Base-by-base conservation (phyloP, 225 moss, liverwort and hornwort species). In the Antitrichia curtipendula region DNA sequence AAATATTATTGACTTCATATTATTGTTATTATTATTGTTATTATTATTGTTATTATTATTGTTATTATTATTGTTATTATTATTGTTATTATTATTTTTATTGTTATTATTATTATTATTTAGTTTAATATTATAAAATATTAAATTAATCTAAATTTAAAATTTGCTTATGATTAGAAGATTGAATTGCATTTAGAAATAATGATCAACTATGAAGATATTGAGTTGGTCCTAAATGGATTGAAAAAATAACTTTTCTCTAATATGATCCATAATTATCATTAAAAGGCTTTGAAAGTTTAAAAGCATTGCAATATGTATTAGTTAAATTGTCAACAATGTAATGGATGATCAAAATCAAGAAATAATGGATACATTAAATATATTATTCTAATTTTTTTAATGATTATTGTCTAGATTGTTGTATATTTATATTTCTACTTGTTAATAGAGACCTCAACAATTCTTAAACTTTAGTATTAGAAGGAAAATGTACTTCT, bases 371-470 rank as follows among this genome's bases (percentile, higher is more conserved):
- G 7, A 68, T 24, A 69, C 7, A 38, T 38, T 22, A 38, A 38
- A 3, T 22, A 22, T 0, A 34, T 12, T 69, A 23, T 8, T 69
- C 6, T 23, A 13, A 23, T 69, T 69, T 70, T 70, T 71, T 43
- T 27, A 4, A 9, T 14, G 4, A 50, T 50, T 8, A 9, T 9
- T 43, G 5, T 43, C 6, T 16, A 16, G 2, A 43, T 27, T 41
- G 16, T 27, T 70, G 16, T 43, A 27, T 27, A 9, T 71, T 43
- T 28, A 43, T 9, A 41, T 41, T 70, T 27, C 5, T 1, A 25
- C 41, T 24, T 1, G 0, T 69, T 24, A 8, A 0, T 5, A 9
- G 16, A 9, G 8, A 70, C 70, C 1, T 71, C 16, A 43, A 27
- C 14, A 43, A 68, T 68, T 13, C 23, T 27, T 16, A 9, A 27